Conservation (phyloP, 2,329 filamentous ascomycete species). For the Pseudogymnoascus pannorum region DNA sequence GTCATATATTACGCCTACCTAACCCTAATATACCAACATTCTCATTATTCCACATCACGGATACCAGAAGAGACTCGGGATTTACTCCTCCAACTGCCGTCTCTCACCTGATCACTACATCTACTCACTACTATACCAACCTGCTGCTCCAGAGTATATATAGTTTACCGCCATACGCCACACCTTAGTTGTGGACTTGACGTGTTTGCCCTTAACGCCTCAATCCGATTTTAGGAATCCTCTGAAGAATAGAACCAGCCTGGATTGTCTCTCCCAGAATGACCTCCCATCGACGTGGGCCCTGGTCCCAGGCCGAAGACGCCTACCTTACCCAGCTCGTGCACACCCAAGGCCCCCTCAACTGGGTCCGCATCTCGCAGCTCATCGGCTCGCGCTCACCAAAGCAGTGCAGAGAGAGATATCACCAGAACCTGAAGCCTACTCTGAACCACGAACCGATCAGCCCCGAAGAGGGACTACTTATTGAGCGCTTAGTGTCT, state of each 20-base stretch:
- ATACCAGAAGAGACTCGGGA: not conserved
- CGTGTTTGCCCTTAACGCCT: not conserved
- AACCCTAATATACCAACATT: not conserved
- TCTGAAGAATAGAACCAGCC: not conserved
- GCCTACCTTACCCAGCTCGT: conserved; percentile 63
- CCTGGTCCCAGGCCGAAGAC: conserved; percentile 78
- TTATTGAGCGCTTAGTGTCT: conserved; percentile 70
- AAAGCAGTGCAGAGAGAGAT: conserved; percentile 93
- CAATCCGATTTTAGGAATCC: not conserved
- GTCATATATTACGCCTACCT: not conserved
- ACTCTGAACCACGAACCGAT: conserved; percentile 67
- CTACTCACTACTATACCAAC: not conserved
- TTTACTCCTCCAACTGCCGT: not conserved
- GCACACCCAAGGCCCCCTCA: conserved; percentile 63
- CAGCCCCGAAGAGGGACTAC: conserved; percentile 57
- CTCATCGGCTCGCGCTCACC: conserved; percentile 71
- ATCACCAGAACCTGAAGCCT: conserved; percentile 86
- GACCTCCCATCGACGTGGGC: conserved; percentile 59
- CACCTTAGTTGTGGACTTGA: too few species aligned
- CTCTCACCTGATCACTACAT: not conserved
- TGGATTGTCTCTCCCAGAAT: conserved; percentile 14
- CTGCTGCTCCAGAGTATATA: not conserved
- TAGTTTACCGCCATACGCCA: not conserved
- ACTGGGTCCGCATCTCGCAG: conserved; percentile 84
- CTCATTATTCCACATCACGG: not conserved